Conservation (phyloP, 805 yeast species). For the Lachancea waltii region DNA sequence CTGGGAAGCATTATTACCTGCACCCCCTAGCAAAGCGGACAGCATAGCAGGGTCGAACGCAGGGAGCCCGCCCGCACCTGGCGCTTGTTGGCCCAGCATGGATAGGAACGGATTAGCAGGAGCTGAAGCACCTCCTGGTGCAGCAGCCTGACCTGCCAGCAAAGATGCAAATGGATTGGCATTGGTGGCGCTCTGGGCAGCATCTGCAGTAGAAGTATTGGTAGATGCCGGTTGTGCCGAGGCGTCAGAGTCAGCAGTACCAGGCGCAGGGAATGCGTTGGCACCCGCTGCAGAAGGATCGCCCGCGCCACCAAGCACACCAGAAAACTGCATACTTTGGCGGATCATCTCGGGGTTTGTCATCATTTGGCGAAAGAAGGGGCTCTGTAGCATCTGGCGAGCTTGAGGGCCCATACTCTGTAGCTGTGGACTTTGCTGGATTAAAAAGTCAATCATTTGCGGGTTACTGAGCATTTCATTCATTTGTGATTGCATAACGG, state of each 20-base stretch:
- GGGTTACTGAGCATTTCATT: conserved; percentile 80
- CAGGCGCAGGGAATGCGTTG: conserved; percentile 47
- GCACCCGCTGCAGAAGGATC: conserved; percentile 23
- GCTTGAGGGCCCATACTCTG: conserved; percentile 86
- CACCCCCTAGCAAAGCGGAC: conserved; percentile 40
- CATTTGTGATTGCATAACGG: conserved; percentile 76
- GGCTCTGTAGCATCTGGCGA: conserved; percentile 77
- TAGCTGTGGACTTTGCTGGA: conserved; percentile 76
- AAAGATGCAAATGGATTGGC: conserved; percentile 49
- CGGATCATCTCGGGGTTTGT: conserved; percentile 83
- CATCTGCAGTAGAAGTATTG: conserved; percentile 15
- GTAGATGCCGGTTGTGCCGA: conserved; percentile 7
- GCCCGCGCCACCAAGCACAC: conserved; percentile 35
- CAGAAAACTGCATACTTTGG: conserved; percentile 70
- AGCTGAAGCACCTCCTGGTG: not conserved
- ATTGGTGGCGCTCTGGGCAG: conserved; percentile 12
- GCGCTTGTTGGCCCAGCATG: conserved; percentile 24
- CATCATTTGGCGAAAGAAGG: conserved; percentile 70
- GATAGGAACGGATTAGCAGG: conserved; percentile 40
- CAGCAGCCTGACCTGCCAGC: conserved; percentile 28
- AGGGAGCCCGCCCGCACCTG: conserved; percentile 23
- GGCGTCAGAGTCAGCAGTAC: conserved; percentile 25
- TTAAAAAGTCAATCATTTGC: conserved; percentile 76
- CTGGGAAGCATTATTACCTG: conserved; percentile 17
- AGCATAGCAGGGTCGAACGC: conserved; percentile 44